phyloP scores from a whole-genome alignment of 208 protist genomes.

The Acanthamoeba triangularis region DNA sequence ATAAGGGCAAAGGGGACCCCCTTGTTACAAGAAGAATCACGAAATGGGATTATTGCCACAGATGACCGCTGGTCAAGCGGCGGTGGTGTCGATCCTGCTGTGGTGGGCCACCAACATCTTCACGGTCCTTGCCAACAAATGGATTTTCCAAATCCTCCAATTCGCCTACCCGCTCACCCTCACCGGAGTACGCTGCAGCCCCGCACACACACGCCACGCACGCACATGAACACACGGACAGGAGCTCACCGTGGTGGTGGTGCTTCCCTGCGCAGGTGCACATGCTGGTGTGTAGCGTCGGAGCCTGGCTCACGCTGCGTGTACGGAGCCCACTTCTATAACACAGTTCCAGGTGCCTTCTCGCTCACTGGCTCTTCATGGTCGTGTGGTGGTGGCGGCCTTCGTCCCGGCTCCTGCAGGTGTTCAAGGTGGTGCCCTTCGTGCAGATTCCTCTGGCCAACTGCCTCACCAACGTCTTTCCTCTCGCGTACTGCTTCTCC shows the following conservation, averaged over 20 bases:
- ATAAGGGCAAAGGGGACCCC: not conserved
- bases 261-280: not conserved
- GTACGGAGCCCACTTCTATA: not conserved
- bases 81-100: slow-evolving; percentile 41
- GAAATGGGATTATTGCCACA: not conserved
- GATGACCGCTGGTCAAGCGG: not conserved
- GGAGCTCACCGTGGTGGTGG: not conserved
- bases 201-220: not conserved
- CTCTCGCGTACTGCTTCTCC: not conserved
- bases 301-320: slow-evolving; percentile 18
- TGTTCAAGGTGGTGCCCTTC: slow-evolving; percentile 33
- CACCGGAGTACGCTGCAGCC: not conserved
- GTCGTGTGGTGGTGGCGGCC: not conserved
- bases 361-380: too few relatives aligned
- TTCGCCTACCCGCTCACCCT: slow-evolving; percentile 20
- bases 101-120: slow-evolving; percentile 47
- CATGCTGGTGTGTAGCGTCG: slow-evolving; percentile 23
- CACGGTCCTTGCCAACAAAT: slow-evolving; percentile 39
- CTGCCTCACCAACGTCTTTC: slow-evolving; percentile 33
- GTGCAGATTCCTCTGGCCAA: not conserved
- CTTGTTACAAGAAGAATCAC: not conserved
- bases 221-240: not conserved
- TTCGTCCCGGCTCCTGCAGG: not conserved
- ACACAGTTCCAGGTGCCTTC: not conserved
- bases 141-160: slow-evolving; percentile 39